Percentiles rank a stretch among this genome's conserved stretches.
phyloP scores from a whole-genome alignment of 192 early-diverging fungal species.

The Gigaspora rosea region DNA sequence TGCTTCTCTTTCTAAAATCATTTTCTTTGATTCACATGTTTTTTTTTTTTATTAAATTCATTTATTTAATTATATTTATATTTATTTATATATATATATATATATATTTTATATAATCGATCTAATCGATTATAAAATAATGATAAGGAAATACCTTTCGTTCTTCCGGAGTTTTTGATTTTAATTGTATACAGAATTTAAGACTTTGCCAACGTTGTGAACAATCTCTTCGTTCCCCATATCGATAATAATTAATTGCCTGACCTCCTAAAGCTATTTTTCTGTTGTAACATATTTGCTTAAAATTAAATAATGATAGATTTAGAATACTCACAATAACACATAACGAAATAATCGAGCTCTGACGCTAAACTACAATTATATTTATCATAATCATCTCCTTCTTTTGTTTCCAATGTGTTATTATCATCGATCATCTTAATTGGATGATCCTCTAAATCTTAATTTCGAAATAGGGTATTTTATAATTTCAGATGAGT shows the following conservation, averaged over 20 bases:
- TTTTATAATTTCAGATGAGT: no score
- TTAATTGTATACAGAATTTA: slow-evolving; percentile 38
- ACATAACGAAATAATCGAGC: neutral
- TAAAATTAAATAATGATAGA: neutral
- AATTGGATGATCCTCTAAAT: no score
- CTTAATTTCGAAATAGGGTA: no score
- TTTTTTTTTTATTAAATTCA: neutral
- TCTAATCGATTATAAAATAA: neutral
- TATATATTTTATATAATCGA: neutral
- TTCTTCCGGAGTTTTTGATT: slow-evolving; percentile 32
- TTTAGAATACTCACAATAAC: neutral
- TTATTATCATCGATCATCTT: no score
- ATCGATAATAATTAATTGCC: slow-evolving; percentile 43
- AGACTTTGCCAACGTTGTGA: slow-evolving; percentile 36
- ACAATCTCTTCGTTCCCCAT: slow-evolving; percentile 41
- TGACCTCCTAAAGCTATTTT: slow-evolving; percentile 39
- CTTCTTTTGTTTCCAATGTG: no score
- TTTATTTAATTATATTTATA: neutral
- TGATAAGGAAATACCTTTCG: slow-evolving; percentile 32
- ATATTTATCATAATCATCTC: neutral
- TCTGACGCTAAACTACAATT: neutral
- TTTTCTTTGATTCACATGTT: neutral
- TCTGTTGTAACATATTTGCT: neutral
- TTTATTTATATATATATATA: neutral
- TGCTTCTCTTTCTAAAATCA: slow-evolving; percentile 14